Base-by-base conservation (phyloP, 2,329 filamentous ascomycete species). In the Harringtonia lauricola region DNA sequence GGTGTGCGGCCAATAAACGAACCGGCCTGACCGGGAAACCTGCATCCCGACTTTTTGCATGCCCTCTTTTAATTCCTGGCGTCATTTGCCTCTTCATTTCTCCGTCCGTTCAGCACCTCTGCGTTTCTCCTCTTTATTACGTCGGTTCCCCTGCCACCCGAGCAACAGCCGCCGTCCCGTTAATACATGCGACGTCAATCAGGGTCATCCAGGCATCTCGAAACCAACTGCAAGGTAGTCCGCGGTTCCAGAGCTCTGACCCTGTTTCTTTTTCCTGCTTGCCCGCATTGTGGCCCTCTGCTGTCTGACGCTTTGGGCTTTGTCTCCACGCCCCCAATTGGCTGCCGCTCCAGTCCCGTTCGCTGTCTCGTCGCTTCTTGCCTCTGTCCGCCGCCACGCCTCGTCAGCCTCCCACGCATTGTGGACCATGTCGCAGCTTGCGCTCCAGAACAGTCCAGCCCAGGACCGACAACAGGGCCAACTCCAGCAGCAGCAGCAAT, bases 381-480 rank as follows among this genome's bases (percentile, higher is more conserved):
- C 36, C n/a, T 14, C 9, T n/a, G 14, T 24, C 36, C 12, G 10
- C 36, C 9, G 30, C 24, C 30, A 45, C 35, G 24, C 41, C 31
- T 49, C 41, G 28, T 47, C 17, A 33, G 40, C 26, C 39, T 28
- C 34, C 44, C 51, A 47, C 55, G 62, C 61, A 64, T 64, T 62
- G 64, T 58, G 59, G 60, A 68, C 63, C 64, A 72, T 73, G 70
- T 70, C 70, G 63, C 70, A 72, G 62, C 65, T 66, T 64, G 63
- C 64, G 59, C 63, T 64, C 61, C 66, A 64, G 59, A 61, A 59
- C 59, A 47, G 63, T 56, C 60, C 68, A 56, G 63, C 58, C 18
- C 30, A 15, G 17, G 17, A 34, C 10, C 21, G 14, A 34, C 31
- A 19, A 12, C 43, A 44, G 15, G 7, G 24, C 13, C 21, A 39